Base-by-base conservation (phyloP, 768 basidiomycete genomes). In the Lactarius vividus region DNA sequence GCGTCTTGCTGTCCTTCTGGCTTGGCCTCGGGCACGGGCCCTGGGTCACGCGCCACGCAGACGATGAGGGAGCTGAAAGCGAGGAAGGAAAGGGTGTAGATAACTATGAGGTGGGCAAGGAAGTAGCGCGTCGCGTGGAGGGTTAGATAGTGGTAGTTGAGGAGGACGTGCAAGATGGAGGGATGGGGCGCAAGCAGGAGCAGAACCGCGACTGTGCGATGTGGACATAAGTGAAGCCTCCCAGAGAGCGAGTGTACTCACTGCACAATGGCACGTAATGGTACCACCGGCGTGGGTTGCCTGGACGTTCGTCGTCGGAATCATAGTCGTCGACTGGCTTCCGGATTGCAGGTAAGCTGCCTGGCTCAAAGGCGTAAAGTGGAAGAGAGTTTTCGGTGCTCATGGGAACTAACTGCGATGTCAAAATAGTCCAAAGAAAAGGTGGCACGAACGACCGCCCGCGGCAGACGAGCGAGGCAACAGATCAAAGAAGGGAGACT, bases 151-250 rank as follows among this genome's bases (percentile, higher is more conserved):
- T 92, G 84, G 72, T 88, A 88, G 68, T 86, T 81, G 64, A 88
- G 79, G 37, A 92, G 83, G 56, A 92, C 77, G 64, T 84, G 81
- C 16, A 92, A 76, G 71, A 87, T 77, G 6, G 91, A 92, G 1
- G 90, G 90, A 42, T 92, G 92, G 10, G 91, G 91, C 9, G 84
- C 82, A 4, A 92, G 73, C 59, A 92, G 83, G 46, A 91, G 74
- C 28, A 81, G 59, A 31, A 92, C 71, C 18, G 84, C 75, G 18
- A 75, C 85, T 85, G 65, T 20, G 52, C 3, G 2, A 11, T 15
- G 39, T 61, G 2, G 13, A 13, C 15, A 20, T 10, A 40, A 54
- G 26, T 40, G 55, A 31, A 5, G 23, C 18, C 23, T 26, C 54
- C 20, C 37, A 3, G n/a, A 4, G 57, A 6, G 57, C n/a, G 20